Conservation (phyloP, 2,329 filamentous ascomycete species). For the Colletotrichum sp. region DNA sequence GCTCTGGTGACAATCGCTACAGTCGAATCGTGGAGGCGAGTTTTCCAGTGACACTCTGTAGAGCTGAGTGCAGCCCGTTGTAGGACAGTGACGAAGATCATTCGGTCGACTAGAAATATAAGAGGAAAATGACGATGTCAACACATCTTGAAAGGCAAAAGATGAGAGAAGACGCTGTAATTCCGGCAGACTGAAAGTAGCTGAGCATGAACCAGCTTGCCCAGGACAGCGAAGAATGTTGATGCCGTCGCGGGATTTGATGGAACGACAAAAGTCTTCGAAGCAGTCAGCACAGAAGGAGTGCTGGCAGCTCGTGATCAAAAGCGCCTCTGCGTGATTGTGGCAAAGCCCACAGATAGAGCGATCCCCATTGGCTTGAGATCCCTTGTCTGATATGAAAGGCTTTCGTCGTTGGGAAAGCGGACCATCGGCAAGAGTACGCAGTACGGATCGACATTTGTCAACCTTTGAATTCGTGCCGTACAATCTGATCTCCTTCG, state of each 20-base stretch:
- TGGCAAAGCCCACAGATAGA: accelerated
- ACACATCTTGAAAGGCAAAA: not conserved
- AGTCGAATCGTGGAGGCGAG: not conserved
- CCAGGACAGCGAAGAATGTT: not conserved
- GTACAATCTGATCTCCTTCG: not conserved
- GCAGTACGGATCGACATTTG: not conserved
- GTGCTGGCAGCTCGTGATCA: not conserved
- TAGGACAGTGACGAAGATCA: not conserved
- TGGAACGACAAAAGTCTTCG: not conserved
- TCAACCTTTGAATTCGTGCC: not conserved
- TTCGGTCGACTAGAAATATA: not conserved
- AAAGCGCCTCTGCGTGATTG: not conserved
- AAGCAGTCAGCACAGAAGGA: not conserved
- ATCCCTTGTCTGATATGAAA: not conserved
- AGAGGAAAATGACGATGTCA: not conserved
- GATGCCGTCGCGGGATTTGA: not conserved
- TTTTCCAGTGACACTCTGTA: not conserved
- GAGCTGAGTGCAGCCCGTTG: not conserved
- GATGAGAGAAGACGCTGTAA: not conserved
- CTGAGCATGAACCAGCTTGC: not conserved
- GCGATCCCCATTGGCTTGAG: not conserved
- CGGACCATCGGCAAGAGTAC: not conserved
- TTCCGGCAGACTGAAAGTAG: not conserved
- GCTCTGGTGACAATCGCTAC: not conserved
- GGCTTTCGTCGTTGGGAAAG: accelerated